These are phyloP conservation scores for Cryptosporidium sp. DNA, from an alignment of 169 alveolate genomes.

Conservation along the genomic window DNA sequence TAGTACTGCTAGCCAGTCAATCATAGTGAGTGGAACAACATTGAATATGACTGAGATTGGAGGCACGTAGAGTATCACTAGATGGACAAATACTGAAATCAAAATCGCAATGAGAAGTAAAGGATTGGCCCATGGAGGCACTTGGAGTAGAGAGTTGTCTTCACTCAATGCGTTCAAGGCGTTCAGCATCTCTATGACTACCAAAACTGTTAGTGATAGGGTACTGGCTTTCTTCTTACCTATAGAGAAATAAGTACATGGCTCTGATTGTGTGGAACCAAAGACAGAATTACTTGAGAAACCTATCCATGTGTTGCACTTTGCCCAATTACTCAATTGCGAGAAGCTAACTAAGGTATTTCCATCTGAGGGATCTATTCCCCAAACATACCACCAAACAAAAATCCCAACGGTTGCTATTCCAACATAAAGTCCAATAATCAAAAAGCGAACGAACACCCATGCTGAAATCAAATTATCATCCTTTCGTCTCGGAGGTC, in stretches of 20 bases:
- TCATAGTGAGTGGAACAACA: slow-evolving; percentile 90
- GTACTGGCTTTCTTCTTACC: slow-evolving; percentile 98
- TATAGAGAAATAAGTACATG: slow-evolving; percentile 95
- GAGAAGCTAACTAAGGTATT: slow-evolving; percentile 92
- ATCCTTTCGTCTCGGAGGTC: slow-evolving; percentile 95
- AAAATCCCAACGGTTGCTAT: slow-evolving; percentile 97
- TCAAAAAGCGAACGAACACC: slow-evolving; percentile 93
- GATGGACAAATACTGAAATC: slow-evolving; percentile 91
- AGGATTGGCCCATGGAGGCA: slow-evolving; percentile 98
- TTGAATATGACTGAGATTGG: slow-evolving; percentile 92
- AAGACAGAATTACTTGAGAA: slow-evolving; percentile 85
- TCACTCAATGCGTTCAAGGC: slow-evolving; percentile 98
- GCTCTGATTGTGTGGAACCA: slow-evolving; percentile 88
- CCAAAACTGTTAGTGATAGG: slow-evolving; percentile 95
- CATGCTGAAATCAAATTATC: slow-evolving; percentile 95
- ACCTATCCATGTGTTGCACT: slow-evolving; percentile 90
- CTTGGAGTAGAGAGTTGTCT: slow-evolving; percentile 92
- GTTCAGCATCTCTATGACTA: slow-evolving; percentile 97
- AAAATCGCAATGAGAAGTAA: slow-evolving; percentile 93
- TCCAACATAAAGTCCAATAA: slow-evolving; percentile 98
- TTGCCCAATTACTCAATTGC: slow-evolving; percentile 92
- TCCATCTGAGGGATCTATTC: slow-evolving; percentile 91
- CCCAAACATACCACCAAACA: slow-evolving; percentile 93
- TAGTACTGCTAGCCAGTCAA: slow-evolving; percentile 96
- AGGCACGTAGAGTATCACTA: slow-evolving; percentile 94